Conservation (phyloP, 768 basidiomycete species). For the Mycena leptocephala region DNA sequence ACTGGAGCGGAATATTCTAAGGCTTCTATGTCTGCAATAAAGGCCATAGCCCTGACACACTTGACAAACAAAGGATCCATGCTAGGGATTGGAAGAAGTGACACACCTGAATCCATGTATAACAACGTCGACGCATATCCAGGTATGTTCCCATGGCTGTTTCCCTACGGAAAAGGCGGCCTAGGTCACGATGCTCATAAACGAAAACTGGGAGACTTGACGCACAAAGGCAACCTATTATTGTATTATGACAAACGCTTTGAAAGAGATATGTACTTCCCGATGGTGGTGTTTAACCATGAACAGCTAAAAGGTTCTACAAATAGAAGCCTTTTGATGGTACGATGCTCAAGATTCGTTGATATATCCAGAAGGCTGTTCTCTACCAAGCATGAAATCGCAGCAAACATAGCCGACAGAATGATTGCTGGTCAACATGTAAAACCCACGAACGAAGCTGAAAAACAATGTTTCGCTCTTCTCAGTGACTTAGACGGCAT, state of each 20-base stretch:
- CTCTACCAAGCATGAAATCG: slow-evolving; percentile 39
- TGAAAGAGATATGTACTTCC: slow-evolving; percentile 45
- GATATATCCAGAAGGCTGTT: slow-evolving; percentile 41
- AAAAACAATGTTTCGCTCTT: slow-evolving; percentile 53
- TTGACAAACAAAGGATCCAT: not conserved
- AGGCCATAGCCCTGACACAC: not conserved
- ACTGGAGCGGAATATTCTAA: not conserved
- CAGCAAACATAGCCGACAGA: slow-evolving; percentile 36
- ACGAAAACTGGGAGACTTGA: slow-evolving; percentile 28
- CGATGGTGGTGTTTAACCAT: slow-evolving; percentile 59
- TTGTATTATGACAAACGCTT: slow-evolving; percentile 52
- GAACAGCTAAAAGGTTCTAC: slow-evolving; percentile 52
- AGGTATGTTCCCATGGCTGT: not conserved
- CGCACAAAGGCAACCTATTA: slow-evolving; percentile 44
- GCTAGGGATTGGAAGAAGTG: not conserved
- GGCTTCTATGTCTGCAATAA: not conserved
- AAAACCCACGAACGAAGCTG: slow-evolving; percentile 45
- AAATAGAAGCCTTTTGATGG: slow-evolving; percentile 45
- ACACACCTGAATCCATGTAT: not conserved
- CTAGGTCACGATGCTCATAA: not conserved
- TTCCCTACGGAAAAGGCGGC: not conserved
- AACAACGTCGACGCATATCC: not conserved
- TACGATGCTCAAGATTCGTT: slow-evolving; percentile 45
- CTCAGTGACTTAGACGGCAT: slow-evolving; percentile 55
- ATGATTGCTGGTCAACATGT: slow-evolving; percentile 44